Evolutionary conservation across 2,329 filamentous ascomycete genomes (phyloP).

Genomic region (Cladophialophora yegresii): DNA sequence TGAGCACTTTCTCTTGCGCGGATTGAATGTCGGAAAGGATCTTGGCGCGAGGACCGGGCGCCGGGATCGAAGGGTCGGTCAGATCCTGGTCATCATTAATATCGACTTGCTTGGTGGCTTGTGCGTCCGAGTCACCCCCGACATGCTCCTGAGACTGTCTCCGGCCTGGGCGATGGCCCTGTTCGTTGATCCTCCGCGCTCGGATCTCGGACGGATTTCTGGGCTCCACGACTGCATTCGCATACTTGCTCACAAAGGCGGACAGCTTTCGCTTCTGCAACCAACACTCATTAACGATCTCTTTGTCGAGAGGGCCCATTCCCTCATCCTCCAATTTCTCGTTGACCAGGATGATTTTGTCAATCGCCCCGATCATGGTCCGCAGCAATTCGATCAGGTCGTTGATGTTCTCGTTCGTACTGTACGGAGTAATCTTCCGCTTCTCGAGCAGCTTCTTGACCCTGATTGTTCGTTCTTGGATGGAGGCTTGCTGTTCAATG

Average conservation of each 20-base stretch:
- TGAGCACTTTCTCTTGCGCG: constrained; percentile 2
- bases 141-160: neutral
- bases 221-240: constrained; percentile 12
- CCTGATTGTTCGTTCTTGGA: constrained; percentile 23
- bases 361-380: constrained; percentile 41
- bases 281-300: constrained; percentile 24
- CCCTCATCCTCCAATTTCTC: constrained; percentile 32
- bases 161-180: neutral
- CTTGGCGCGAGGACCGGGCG: constrained; percentile 9
- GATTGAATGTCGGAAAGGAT: constrained; percentile 14
- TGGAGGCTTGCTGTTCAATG: constrained; percentile 24
- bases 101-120: constrained; percentile 3
- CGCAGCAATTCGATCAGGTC: constrained; percentile 37
- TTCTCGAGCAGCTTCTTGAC: constrained; percentile 24
- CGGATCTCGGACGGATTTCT: constrained; percentile 7
- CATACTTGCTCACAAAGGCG: constrained; percentile 23
- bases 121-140: neutral
- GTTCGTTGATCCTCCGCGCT: constrained; percentile 2
- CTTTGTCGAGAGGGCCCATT: constrained; percentile 31
- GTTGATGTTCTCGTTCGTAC: constrained; percentile 23
- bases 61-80: constrained; percentile 5
- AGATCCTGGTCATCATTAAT: neutral
- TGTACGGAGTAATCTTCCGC: constrained; percentile 24
- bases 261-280: constrained; percentile 26
- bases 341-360: constrained; percentile 37